phyloP scores from a whole-genome alignment of 73 alveolate species.

The Blepharisma japonicum region DNA sequence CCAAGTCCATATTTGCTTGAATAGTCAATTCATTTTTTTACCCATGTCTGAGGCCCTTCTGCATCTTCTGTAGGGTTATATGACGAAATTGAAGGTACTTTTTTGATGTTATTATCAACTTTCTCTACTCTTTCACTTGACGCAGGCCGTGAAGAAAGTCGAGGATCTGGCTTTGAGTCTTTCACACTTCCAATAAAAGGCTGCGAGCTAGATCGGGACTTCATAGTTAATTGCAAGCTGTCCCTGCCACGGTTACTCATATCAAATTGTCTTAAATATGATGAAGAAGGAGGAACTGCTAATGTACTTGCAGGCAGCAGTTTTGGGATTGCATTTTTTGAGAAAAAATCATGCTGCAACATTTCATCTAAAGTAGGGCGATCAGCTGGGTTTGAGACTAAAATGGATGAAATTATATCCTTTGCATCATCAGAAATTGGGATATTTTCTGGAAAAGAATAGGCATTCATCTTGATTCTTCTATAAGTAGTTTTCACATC shows the following conservation, averaged over 20 bases:
- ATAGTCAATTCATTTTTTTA: no score
- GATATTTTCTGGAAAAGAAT: conserved; percentile 63
- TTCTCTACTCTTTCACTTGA: not conserved
- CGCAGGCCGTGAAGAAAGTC: not conserved
- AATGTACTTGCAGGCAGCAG: conserved; percentile 90
- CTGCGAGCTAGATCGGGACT: not conserved
- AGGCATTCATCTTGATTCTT: conserved; percentile 47
- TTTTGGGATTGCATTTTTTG: conserved; percentile 83
- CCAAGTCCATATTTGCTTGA: no score
- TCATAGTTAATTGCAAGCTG: not conserved
- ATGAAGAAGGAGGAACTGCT: conserved; percentile 89
- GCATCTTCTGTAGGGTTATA: conserved; percentile 36
- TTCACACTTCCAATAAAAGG: not conserved
- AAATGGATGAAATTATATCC: conserved; percentile 72
- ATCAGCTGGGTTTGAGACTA: conserved; percentile 68
- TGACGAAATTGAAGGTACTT: conserved; percentile 47
- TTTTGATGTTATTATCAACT: conserved; percentile 37
- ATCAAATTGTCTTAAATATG: conserved; percentile 73
- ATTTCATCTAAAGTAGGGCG: conserved; percentile 53
- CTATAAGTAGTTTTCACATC: conserved; percentile 50
- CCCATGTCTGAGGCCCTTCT: no score
- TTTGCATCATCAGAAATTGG: conserved; percentile 85
- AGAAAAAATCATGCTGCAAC: conserved; percentile 41
- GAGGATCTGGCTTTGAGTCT: not conserved
- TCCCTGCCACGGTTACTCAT: conserved; percentile 18